Percentiles rank a stretch among this genome's conserved stretches.
phyloP scores from a whole-genome alignment of 805 yeast species.

The Lipomyces starkeyi region DNA sequence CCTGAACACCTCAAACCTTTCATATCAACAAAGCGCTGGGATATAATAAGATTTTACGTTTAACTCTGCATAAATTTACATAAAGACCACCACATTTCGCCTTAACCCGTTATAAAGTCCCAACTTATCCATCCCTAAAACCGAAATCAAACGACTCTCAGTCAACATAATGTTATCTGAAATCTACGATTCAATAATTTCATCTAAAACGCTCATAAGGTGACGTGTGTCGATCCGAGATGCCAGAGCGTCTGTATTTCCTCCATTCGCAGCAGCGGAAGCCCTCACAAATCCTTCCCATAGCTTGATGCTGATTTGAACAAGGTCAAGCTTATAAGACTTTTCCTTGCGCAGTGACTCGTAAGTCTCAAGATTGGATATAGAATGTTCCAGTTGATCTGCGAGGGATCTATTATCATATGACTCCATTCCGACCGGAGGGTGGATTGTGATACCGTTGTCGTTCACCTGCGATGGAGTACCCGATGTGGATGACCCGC shows the following conservation, averaged over 20 bases:
- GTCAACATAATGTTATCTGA: neutral
- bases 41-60: neutral
- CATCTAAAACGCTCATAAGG: conserved; percentile 5
- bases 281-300: conserved; percentile 9
- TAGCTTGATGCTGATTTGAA: conserved; percentile 5
- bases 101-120: neutral
- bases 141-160: neutral
- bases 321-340: neutral
- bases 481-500: neutral
- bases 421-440: neutral
- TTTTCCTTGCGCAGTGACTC: neutral
- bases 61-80: neutral
- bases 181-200: neutral
- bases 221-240: neutral
- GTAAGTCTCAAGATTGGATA: conserved; percentile 4
- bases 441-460: neutral
- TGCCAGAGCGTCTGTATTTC: neutral
- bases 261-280: neutral
- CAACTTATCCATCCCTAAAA: neutral
- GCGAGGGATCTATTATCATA: neutral
- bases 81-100: neutral
- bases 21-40: neutral
- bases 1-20: neutral
- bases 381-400: conserved; percentile 4
- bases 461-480: conserved; percentile 4